Base-by-base conservation (phyloP, 495 filamentous ascomycete genomes). In the Daldinia concentrica region DNA sequence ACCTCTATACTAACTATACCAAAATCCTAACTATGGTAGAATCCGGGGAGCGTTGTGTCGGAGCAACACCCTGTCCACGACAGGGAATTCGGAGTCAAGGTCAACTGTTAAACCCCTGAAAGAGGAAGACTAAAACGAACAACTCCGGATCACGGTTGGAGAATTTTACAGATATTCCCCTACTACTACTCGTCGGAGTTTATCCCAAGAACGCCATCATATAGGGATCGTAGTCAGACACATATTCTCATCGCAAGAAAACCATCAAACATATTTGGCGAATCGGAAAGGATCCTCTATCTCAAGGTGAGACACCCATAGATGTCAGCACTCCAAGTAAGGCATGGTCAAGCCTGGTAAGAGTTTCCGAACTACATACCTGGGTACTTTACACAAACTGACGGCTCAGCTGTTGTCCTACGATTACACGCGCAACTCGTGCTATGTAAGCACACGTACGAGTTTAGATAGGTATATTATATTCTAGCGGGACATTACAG, bases 81-180 rank as follows among this genome's bases (percentile, higher is more conserved):
- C 66, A 63, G 66, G 71, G 65, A 73, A 69, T 37, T 63, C 71
- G 71, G 71, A 73, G 66, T 63, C 66, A n/a, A n/a, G 12, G 62
- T 63, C 26, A 45, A 50, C 27, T 55, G 37, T 54, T n/a, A 58
- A 63, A 59, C 0, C 58, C 58, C 66, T 73, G 26, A 54, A 69
- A 63, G 57, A 66, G 62, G 66, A 73, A 73, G 62, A 32, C 43
- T 24, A 45, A 69, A 58, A 48, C 52, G 69, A 65, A 57, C 62
- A 63, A 59, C 62, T 66, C 71, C 71, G 66, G 22, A 66, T 69
- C 62, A 45, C 63, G 41, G 71, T 61, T 32, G 12, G 52, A 58
- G 19, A 19, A 34, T 14, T 29, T 24, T 34, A 56, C 27, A 56
- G 27, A 34, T 14, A 29, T 34, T 29, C 30, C 27, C 15, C 52